These are phyloP conservation scores for Wickerhamomyces alni DNA, from an alignment of 805 yeast species.

Conservation along the genomic window DNA sequence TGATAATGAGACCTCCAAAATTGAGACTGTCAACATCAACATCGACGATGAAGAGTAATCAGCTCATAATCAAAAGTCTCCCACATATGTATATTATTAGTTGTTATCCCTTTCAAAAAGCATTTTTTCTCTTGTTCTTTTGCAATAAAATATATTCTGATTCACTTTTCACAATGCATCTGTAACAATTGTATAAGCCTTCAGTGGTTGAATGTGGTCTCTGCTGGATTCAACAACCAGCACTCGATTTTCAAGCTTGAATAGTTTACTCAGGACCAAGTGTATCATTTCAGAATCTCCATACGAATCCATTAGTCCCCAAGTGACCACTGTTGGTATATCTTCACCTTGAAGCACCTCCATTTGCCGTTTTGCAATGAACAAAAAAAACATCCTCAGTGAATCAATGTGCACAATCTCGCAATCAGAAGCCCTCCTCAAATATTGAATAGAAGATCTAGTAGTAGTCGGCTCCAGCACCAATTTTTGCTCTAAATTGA, in stretches of 20 bases:
- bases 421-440: neutral
- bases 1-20: conserved; percentile 46
- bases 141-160: neutral
- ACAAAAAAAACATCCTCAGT: conserved; percentile 2
- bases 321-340: neutral
- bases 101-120: neutral
- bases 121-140: neutral
- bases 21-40: conserved; percentile 28
- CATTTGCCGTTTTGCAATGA: conserved; percentile 1
- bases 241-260: neutral
- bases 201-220: neutral
- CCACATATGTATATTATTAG: conserved; percentile 12
- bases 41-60: conserved; percentile 21
- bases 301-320: neutral
- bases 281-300: neutral
- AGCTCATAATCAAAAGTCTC: neutral
- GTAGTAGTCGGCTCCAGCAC: neutral
- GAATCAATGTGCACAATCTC: conserved; percentile 4
- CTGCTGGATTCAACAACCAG: neutral
- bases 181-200: conserved; percentile 4
- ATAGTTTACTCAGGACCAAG: conserved; percentile 5
- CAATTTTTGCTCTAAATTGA: neutral
- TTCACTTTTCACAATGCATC: neutral
- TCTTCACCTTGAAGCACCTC: neutral
- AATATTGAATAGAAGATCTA: conserved; percentile 12